Evolutionary conservation across 2,329 filamentous ascomycete species (phyloP).

Genomic region (Fonsecaea monophora): DNA sequence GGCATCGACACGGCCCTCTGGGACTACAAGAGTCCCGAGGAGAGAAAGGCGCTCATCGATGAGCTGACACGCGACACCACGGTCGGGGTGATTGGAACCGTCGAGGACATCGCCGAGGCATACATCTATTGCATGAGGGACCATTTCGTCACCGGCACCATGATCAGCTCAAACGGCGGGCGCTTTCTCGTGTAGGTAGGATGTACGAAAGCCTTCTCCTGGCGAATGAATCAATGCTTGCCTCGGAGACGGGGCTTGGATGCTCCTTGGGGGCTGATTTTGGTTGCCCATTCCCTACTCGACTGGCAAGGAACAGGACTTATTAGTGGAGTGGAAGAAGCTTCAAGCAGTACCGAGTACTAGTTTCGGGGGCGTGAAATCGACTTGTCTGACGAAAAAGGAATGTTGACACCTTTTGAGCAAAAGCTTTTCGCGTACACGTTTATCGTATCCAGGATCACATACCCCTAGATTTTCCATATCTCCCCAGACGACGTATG

Average conservation of each 20-base stretch:
- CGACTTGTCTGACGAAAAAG: too few relatives aligned
- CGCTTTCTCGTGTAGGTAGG: slow-evolving; percentile 33
- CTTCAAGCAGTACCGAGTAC: too few relatives aligned
- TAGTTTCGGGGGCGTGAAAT: too few relatives aligned
- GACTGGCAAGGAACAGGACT: too few relatives aligned
- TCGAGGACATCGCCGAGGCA: slow-evolving; percentile 54
- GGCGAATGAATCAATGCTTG: neutral
- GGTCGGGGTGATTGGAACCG: slow-evolving; percentile 45
- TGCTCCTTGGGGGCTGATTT: too few relatives aligned
- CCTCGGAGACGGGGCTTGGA: neutral
- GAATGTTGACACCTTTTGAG: neutral
- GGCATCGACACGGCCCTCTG: slow-evolving; percentile 56
- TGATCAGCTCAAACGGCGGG: slow-evolving; percentile 53
- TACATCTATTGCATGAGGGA: slow-evolving; percentile 58
- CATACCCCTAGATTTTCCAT: neutral
- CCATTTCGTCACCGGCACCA: slow-evolving; percentile 52
- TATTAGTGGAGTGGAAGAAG: too few relatives aligned
- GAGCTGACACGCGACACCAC: slow-evolving; percentile 22
- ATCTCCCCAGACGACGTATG: neutral
- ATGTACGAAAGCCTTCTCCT: neutral
- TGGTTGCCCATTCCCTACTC: too few relatives aligned
- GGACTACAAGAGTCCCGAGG: slow-evolving; percentile 37
- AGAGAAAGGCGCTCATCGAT: slow-evolving; percentile 28
- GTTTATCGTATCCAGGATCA: neutral
- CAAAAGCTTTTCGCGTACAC: neutral